Percentiles rank a stretch among this genome's conserved stretches.
These are phyloP conservation scores for Komagataella phaffii DNA, from an alignment of 805 yeast genomes.

Conservation along the genomic window DNA sequence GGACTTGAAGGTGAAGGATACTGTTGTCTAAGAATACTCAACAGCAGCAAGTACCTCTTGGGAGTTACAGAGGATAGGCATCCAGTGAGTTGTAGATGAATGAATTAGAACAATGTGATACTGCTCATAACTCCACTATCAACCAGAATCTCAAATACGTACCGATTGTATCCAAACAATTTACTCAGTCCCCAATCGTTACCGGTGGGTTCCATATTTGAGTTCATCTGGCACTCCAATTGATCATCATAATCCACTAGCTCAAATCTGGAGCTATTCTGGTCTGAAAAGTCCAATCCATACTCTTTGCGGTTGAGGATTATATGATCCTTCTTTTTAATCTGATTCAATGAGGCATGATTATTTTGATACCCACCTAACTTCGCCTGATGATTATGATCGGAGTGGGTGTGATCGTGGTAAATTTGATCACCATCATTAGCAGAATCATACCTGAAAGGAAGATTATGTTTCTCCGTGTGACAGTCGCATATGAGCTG, in stretches of 20 bases:
- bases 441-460: not conserved
- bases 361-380: not conserved
- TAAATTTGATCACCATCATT: not conserved
- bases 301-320: conserved; percentile 20
- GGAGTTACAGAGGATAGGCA: not conserved
- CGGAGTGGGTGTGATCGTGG: not conserved
- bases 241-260: conserved; percentile 15
- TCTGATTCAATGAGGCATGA: conserved; percentile 1
- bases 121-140: conserved; percentile 15
- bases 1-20: not conserved
- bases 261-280: conserved; percentile 10
- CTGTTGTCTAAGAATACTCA: not conserved
- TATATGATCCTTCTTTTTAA: conserved; percentile 10
- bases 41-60: not conserved
- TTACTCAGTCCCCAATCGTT: conserved; percentile 22
- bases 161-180: conserved; percentile 11
- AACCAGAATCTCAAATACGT: conserved; percentile 18
- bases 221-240: not conserved
- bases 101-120: conserved; percentile 11
- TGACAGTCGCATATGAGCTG: not conserved
- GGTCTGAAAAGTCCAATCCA: conserved; percentile 11
- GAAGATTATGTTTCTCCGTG: not conserved
- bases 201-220: conserved; percentile 7
- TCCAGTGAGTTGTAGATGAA: not conserved
- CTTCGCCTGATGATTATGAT: not conserved